These are phyloP conservation scores for Ampelomyces quisqualis DNA, from an alignment of 2,329 filamentous ascomycete species.

Conservation along the genomic window DNA sequence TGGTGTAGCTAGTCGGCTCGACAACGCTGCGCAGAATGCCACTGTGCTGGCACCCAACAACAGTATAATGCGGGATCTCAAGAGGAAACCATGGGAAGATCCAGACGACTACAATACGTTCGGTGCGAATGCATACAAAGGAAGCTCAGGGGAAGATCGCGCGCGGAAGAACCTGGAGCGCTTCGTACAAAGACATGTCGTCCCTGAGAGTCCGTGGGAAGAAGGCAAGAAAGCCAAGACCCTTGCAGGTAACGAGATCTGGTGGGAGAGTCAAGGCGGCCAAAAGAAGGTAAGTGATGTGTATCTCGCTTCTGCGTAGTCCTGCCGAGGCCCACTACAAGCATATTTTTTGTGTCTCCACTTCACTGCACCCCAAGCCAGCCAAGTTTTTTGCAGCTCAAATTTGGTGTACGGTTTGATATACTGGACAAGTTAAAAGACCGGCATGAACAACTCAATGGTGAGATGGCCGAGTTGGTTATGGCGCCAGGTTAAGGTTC, in stretches of 20 bases:
- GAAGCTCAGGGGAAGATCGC: constrained; percentile 70
- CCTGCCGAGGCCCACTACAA: constrained; percentile 2
- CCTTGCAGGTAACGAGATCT: constrained; percentile 68
- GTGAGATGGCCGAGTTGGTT: constrained; percentile 26
- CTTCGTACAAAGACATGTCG: constrained; percentile 85
- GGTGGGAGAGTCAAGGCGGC: constrained; percentile 75
- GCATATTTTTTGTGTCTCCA: constrained; percentile 3
- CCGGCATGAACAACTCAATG: neutral
- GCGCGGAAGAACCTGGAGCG: constrained; percentile 73
- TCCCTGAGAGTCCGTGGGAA: constrained; percentile 73
- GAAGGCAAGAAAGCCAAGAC: constrained; percentile 67
- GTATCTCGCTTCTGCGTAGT: constrained; percentile 8
- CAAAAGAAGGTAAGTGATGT: constrained; percentile 62
- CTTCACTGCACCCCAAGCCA: neutral
- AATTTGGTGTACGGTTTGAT: constrained; percentile 1
- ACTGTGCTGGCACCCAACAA: constrained; percentile 89
- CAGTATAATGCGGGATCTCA: constrained; percentile 72
- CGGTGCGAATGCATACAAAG: constrained; percentile 73
- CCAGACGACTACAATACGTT: constrained; percentile 68
- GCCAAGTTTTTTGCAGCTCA: constrained; percentile 1
- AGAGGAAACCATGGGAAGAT: constrained; percentile 84
- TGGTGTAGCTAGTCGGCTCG: constrained; percentile 66
- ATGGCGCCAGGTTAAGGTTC: constrained; percentile 39
- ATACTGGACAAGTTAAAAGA: neutral
- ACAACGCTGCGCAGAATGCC: constrained; percentile 66